These are phyloP conservation scores for Chimonanthus salicifolius DNA, from an alignment of 164 flowering plant species.

Conservation along the genomic window DNA sequence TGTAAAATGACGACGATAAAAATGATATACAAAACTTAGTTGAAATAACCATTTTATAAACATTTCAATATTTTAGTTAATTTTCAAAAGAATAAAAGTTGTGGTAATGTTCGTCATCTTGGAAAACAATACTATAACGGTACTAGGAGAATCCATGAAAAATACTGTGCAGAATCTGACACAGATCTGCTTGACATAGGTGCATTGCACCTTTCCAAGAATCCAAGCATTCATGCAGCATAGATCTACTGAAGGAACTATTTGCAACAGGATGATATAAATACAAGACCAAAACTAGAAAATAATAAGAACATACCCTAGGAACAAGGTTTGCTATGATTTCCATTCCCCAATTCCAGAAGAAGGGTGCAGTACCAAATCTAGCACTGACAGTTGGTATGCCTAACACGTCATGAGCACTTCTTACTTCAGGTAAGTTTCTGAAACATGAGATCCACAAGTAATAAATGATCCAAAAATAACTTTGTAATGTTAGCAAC, in stretches of 20 bases:
- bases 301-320: slow-evolving; percentile 32
- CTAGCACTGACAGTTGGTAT: slow-evolving; percentile 96
- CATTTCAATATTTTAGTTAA: too few species aligned
- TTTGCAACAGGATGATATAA: not conserved
- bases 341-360: slow-evolving; percentile 99
- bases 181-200: too few species aligned
- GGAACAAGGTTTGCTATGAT: slow-evolving; percentile 68
- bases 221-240: too few species aligned
- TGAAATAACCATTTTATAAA: too few species aligned
- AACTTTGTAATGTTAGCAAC: not conserved
- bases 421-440: slow-evolving; percentile 88
- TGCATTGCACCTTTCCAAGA: too few species aligned
- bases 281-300: not conserved
- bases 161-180: too few species aligned
- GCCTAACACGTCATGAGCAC: slow-evolving; percentile 70
- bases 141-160: too few species aligned
- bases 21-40: too few species aligned
- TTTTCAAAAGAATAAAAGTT: too few species aligned
- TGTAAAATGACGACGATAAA: too few species aligned
- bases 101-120: too few species aligned
- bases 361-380: slow-evolving; percentile 94
- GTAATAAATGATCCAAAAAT: not conserved
- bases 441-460: slow-evolving; percentile 34
- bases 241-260: not conserved
- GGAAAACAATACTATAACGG: too few species aligned